Base-by-base conservation (phyloP, 73 alveolate species). In the Paramecium primaurelia region DNA sequence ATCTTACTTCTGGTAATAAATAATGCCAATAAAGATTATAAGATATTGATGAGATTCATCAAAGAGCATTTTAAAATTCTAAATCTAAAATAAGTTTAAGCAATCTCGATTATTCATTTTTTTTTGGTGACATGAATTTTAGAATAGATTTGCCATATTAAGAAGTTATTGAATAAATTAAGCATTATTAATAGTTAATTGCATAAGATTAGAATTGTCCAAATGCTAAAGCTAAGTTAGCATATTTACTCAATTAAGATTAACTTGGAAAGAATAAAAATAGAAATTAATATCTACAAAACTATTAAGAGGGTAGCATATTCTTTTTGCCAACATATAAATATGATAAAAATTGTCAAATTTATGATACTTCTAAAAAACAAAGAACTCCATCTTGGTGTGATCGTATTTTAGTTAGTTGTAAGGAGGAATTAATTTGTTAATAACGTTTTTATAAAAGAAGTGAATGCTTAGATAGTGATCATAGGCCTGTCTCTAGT, bases 321-420 rank as follows among this genome's bases (percentile, higher is more conserved):
- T 95, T 95, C 54, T 97, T 97, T 95, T 94, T 93, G 36, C 99
- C 99, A 6, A 97, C 99, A 6, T 97, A 96, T 92, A 97, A 97
- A 95, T 96, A 95, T 93, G 96, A 89, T 68, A 94, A 87, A 37
- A 86, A 84, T 40, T 49, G 94, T 59, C 51, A 86, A 36, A 69
- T 45, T 22, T 95, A 94, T 88, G 98, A 94, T 49, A 94, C 98
- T 12, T 93, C 95, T 14, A 64, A 95, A 64, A 97, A 96, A 93
- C 85, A 88, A 73, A 92, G 99, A 94, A 92, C 93, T 9, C 99
- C 99, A 12, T 95, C 99, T 14, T 97, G 98, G 98, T 96, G 99
- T 80, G 99, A 97, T 92, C 88, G 99, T 64, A 96, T 97, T 42
- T 84, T 97, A 73, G 93, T 94, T 44, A 42, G 58, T 34, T 77